Percentiles rank a stretch among this genome's conserved stretches.
These are phyloP conservation scores for Cucurbitaria berberidis DNA, from an alignment of 2,329 filamentous ascomycete species.

Conservation along the genomic window DNA sequence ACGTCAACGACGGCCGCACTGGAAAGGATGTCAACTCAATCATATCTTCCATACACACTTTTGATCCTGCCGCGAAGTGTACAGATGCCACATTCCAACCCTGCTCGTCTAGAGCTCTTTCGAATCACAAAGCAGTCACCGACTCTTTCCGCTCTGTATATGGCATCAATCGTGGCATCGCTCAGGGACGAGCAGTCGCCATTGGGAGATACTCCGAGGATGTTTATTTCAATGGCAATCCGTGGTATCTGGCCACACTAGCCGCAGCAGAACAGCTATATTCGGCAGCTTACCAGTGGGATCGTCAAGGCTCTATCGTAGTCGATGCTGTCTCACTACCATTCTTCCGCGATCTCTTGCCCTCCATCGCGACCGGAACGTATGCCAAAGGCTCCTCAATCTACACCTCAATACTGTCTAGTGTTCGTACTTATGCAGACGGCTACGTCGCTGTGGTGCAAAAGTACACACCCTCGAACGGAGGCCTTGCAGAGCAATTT, in stretches of 20 bases:
- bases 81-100: slow-evolving; percentile 78
- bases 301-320: slow-evolving; percentile 65
- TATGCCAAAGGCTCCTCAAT: slow-evolving; percentile 64
- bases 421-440: slow-evolving; percentile 69
- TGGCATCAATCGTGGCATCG: slow-evolving; percentile 69
- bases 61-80: slow-evolving; percentile 70
- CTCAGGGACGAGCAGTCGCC: slow-evolving; percentile 62
- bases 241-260: slow-evolving; percentile 78
- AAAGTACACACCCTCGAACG: slow-evolving; percentile 62
- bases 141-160: slow-evolving; percentile 78
- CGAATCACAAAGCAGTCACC: slow-evolving; percentile 77
- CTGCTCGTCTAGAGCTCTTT: slow-evolving; percentile 65
- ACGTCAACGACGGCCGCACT: slow-evolving; percentile 62
- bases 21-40: slow-evolving; percentile 77
- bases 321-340: slow-evolving; percentile 69
- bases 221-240: slow-evolving; percentile 77
- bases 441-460: slow-evolving; percentile 58
- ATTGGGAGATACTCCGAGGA: slow-evolving; percentile 60
- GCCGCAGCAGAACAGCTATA: slow-evolving; percentile 83
- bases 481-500: slow-evolving; percentile 73
- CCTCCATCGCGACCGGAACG: slow-evolving; percentile 65
- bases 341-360: slow-evolving; percentile 72
- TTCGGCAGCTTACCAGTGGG: slow-evolving; percentile 75
- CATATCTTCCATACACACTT: slow-evolving; percentile 61
- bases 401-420: slow-evolving; percentile 63